These are phyloP conservation scores for Spathaspora passalidarum DNA, from an alignment of 805 yeast genomes.

Conservation along the genomic window DNA sequence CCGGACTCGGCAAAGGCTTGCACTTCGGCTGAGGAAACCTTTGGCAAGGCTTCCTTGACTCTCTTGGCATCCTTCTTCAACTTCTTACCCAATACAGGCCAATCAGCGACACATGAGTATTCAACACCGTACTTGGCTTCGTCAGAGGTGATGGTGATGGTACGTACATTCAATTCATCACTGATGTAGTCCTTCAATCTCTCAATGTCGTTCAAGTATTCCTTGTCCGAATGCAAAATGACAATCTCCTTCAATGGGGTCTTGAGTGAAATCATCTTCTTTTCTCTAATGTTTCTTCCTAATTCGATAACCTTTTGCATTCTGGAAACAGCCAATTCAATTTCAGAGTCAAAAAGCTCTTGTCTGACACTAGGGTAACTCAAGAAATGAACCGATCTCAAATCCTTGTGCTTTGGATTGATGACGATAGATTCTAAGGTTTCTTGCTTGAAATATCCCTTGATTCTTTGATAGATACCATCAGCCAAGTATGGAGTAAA, in stretches of 20 bases:
- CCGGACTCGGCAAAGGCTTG: conserved; percentile 71
- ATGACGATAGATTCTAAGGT: conserved; percentile 44
- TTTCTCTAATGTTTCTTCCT: conserved; percentile 96
- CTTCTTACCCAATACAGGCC: conserved; percentile 98
- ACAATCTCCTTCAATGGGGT: conserved; percentile 89
- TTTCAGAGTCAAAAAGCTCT: conserved; percentile 75
- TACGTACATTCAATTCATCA: conserved; percentile 93
- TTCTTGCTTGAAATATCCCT: conserved; percentile 56
- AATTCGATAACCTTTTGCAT: conserved; percentile 97
- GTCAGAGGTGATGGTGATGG: conserved; percentile 80
- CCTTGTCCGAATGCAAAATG: conserved; percentile 75
- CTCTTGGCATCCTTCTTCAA: conserved; percentile 89
- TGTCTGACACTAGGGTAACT: conserved; percentile 82
- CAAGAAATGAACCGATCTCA: conserved; percentile 89
- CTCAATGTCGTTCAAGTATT: conserved; percentile 73
- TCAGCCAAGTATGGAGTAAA: conserved; percentile 97
- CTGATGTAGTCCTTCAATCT: conserved; percentile 73
- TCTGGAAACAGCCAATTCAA: conserved; percentile 85
- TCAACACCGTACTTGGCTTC: conserved; percentile 90
- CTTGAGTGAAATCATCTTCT: conserved; percentile 88
- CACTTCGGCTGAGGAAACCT: conserved; percentile 76
- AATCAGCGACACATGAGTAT: conserved; percentile 94
- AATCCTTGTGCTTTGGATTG: conserved; percentile 50
- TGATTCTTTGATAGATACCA: conserved; percentile 76
- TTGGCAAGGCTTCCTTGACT: conserved; percentile 92